A percentile compares a stretch with the other conserved stretches of the same genome.
phyloP scores from a whole-genome alignment of 1,284 basidiomycete genomes.

The Hemileia vastatrix region DNA sequence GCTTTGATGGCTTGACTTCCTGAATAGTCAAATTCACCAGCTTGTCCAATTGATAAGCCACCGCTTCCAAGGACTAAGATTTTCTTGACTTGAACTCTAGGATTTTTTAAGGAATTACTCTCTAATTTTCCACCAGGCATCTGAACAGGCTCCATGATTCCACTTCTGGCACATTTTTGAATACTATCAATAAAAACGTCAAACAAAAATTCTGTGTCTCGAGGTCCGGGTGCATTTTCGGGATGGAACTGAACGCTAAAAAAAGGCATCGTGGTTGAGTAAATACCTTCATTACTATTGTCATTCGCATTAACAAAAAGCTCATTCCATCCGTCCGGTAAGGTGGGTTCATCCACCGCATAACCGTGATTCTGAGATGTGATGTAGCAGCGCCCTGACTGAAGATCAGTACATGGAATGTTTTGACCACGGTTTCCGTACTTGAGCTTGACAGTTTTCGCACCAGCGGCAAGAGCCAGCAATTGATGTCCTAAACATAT shows the following conservation, averaged over 20 bases:
- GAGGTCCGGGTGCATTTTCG: slow-evolving; percentile 93
- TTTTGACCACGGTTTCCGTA: slow-evolving; percentile 99
- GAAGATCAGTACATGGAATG: slow-evolving; percentile 88
- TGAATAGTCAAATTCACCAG: slow-evolving; percentile 98
- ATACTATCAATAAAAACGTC: slow-evolving; percentile 92
- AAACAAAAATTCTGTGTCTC: slow-evolving; percentile 97
- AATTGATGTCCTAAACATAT: slow-evolving; percentile 99
- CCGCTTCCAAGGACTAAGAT: slow-evolving; percentile 97
- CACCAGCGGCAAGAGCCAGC: slow-evolving; percentile 86
- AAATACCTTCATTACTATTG: slow-evolving; percentile 93
- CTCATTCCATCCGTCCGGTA: slow-evolving; percentile 81
- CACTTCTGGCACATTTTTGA: slow-evolving; percentile 55
- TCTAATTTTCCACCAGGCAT: slow-evolving; percentile 80
- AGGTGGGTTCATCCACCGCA: slow-evolving; percentile 73
- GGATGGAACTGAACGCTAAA: slow-evolving; percentile 99
- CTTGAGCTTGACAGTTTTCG: slow-evolving; percentile 94
- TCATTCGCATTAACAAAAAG: slow-evolving; percentile 97
- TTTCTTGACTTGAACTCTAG: slow-evolving; percentile 71
- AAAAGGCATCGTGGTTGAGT: slow-evolving; percentile 66
- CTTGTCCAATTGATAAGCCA: slow-evolving; percentile 93
- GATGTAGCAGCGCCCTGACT: slow-evolving; percentile 95
- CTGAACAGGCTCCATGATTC: slow-evolving; percentile 54
- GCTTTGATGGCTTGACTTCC: slow-evolving; percentile 99
- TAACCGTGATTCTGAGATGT: slow-evolving; percentile 99
- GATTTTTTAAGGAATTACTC: slow-evolving; percentile 68